phyloP scores from a whole-genome alignment of 1,284 basidiomycete species.

The Tilletiaria anomala region DNA sequence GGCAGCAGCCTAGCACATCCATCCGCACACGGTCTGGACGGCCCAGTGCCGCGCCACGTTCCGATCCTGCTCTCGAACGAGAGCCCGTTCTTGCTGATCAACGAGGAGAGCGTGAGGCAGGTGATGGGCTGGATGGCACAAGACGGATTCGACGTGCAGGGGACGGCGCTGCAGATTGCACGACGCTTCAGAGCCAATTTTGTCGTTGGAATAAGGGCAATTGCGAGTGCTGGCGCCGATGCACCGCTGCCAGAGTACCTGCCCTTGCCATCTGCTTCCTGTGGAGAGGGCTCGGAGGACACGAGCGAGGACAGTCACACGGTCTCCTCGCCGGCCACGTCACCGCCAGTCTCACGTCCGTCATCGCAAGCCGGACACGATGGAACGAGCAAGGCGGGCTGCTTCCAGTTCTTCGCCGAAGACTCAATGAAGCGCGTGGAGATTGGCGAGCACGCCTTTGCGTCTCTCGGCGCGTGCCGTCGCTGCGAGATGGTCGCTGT shows the following conservation, averaged over 20 bases:
- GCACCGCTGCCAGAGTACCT: too few species aligned
- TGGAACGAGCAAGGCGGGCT: neutral
- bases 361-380: neutral
- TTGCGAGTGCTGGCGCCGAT: neutral
- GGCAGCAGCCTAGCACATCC: too few species aligned
- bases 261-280: too few species aligned
- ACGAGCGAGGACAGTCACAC: neutral
- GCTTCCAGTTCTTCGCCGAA: conserved; percentile 6
- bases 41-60: neutral
- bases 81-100: conserved; percentile 22
- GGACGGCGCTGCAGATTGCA: conserved; percentile 4
- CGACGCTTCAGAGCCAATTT: conserved; percentile 22
- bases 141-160: conserved; percentile 12
- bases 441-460: conserved; percentile 12
- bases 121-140: conserved; percentile 14
- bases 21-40: conserved; percentile 1
- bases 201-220: conserved; percentile 5
- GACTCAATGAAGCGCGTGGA: conserved; percentile 8
- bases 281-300: neutral
- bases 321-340: neutral
- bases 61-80: conserved; percentile 24
- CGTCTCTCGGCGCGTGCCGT: conserved; percentile 13
- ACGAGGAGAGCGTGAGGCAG: conserved; percentile 8
- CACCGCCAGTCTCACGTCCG: neutral
- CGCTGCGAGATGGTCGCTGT: conserved; percentile 22